These are phyloP conservation scores for Pyrenophora teres DNA, from an alignment of 2,329 filamentous ascomycete species.

Conservation along the genomic window DNA sequence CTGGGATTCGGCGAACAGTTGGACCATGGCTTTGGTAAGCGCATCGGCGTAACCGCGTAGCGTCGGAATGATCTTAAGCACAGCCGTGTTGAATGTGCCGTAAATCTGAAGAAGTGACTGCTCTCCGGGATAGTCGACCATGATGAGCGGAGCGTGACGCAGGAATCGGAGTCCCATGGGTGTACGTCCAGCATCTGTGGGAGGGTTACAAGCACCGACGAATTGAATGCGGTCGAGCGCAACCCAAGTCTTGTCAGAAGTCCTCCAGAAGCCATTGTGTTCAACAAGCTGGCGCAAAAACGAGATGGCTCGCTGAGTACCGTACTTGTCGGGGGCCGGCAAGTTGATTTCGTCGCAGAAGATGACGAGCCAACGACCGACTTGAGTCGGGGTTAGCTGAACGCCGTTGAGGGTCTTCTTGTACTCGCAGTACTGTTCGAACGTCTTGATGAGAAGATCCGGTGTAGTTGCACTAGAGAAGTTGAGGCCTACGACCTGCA, in stretches of 20 bases:
- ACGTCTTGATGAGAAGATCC: slow-evolving; percentile 97
- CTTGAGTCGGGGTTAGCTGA: slow-evolving; percentile 92
- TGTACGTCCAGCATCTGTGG: slow-evolving; percentile 94
- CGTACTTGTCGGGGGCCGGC: slow-evolving; percentile 95
- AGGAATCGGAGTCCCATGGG: slow-evolving; percentile 92
- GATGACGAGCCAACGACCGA: slow-evolving; percentile 95
- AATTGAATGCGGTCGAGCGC: slow-evolving; percentile 98
- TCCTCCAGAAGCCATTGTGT: slow-evolving; percentile 99
- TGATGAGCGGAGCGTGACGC: slow-evolving; percentile 94
- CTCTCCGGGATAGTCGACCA: slow-evolving; percentile 99
- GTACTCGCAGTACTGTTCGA: slow-evolving; percentile 99
- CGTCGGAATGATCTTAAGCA: slow-evolving; percentile 94
- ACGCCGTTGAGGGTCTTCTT: slow-evolving; percentile 98
- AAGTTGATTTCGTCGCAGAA: slow-evolving; percentile 99
- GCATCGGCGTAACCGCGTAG: slow-evolving; percentile 94
- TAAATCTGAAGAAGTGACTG: slow-evolving; percentile 96
- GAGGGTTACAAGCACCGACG: slow-evolving; percentile 97
- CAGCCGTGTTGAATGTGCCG: slow-evolving; percentile 93
- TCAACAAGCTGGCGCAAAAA: slow-evolving; percentile 97
- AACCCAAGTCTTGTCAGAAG: slow-evolving; percentile 96
- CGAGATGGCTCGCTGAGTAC: slow-evolving; percentile 94
- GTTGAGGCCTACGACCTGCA: slow-evolving; percentile 99
- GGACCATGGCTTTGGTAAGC: slow-evolving; percentile 96
- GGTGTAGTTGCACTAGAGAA: slow-evolving; percentile 99
- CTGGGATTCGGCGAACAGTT: slow-evolving; percentile 93